Evolutionary conservation across 306 rosid genomes (phyloP).

Genomic region (Clitoria ternatea): DNA sequence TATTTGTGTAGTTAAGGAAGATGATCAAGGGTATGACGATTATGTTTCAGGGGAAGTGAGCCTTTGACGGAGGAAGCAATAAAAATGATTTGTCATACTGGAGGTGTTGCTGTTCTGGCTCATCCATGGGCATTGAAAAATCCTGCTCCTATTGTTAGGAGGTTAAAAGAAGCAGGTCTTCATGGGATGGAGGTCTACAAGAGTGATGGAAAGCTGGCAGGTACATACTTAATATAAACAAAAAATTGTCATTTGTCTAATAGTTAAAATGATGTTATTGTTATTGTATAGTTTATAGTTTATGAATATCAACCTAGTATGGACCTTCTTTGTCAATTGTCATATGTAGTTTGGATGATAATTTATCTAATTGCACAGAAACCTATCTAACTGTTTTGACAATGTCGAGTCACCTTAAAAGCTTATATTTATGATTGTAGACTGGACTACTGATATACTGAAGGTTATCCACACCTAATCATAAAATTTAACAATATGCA

Average conservation of each 20-base stretch:
- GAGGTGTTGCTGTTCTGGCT: conserved; percentile 94
- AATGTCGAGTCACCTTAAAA: no score
- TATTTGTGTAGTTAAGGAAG: conserved; percentile 4
- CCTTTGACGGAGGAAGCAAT: conserved; percentile 80
- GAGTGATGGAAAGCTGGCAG: conserved; percentile 86
- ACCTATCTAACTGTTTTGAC: not conserved
- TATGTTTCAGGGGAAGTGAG: conserved; percentile 83
- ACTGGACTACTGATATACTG: not conserved
- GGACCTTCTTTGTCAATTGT: conserved; percentile 5
- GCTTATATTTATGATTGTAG: not conserved
- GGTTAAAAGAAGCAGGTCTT: conserved; percentile 91
- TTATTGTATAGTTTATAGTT: no score
- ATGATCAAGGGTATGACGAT: not conserved
- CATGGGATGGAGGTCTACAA: conserved; percentile 93
- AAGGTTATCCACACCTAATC: not conserved
- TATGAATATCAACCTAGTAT: not conserved
- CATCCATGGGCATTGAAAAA: conserved; percentile 96
- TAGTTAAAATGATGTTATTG: conserved; percentile 2
- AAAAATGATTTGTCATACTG: conserved; percentile 67
- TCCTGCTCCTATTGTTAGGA: conserved; percentile 59
- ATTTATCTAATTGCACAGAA: not conserved
- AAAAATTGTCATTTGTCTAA: not conserved
- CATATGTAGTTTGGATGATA: not conserved
- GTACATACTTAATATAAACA: conserved; percentile 33
- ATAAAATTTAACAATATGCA: not conserved